Evolutionary conservation across 192 early-diverging fungal species (phyloP), one percentile per base, ranked within the genome.

Genomic region (Oehlia diaphana): DNA sequence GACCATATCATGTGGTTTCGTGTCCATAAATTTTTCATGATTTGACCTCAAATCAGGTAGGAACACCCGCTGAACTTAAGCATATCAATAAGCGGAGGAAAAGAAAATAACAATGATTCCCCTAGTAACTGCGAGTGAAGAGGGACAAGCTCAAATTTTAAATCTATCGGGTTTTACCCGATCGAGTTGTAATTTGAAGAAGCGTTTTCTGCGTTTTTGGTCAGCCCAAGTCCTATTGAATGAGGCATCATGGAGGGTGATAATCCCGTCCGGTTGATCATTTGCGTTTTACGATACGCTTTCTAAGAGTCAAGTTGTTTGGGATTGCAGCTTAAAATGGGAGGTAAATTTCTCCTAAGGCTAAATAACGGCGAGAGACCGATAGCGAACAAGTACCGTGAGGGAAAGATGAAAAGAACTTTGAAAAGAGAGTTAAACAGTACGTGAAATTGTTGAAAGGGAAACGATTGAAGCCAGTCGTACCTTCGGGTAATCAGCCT

Each of bases 321-420:
- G 89, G 88, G 90, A 91, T 88, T 90, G 88, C 89, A 91, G 88
- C 87, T 85, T 86, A 87, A 93, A 92, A 84, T 87, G 90, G 92
- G 91, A 88, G 92, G 89, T 91, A 92, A 90, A 92, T 92, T 87
- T 86, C 90, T 89, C 90, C 91, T 86, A 93, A 91, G 83, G 90
- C 91, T 93, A 92, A 93, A 92, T 93, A 93, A 89, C 86, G 89
- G 87, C 88, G 88, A 92, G 92, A 92, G 91, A 92, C 92, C 90
- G 90, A 93, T 93, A 93, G 90, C 91, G 88, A 93, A 93, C 91
- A 93, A 93, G 91, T 92, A 93, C 92, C 88, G 90, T 92, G 91
- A 93, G 88, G 90, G 91, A 93, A 92, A 92, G 92, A 90, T 92
- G 91, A 92, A 93, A 92, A 91, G 89, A 84, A 91, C 89, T 91